Evolutionary conservation across 192 early-diverging fungal species (phyloP), one percentile per base, ranked within the genome.

Genomic region (Obelidium mucronatum): DNA sequence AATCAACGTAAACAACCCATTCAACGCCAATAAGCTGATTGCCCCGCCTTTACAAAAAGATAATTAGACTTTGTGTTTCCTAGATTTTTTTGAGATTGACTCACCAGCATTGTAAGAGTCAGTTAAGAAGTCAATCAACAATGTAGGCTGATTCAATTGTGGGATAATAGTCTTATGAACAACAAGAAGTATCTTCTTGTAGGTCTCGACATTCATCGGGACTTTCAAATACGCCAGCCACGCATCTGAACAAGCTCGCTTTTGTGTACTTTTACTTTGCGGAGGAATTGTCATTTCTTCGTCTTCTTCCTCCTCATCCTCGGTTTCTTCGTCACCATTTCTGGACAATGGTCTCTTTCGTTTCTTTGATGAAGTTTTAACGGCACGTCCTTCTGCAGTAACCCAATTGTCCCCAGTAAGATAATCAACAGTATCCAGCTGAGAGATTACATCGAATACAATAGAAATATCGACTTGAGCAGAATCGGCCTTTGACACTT

Each of bases 1-100:
- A 56, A 99, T 97, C 73, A 99, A 84, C 22, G 97, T 95, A 64
- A 98, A 99, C 24, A 99, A 81, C 34, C 96, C 95, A 79, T 98
- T 97, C 48, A 99, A 85, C 3, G 97, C 96, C 64, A 99, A 82
- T 48, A 99, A 72, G 81, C 95, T 95, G 76, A 95, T 80, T 6
- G 91, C 90, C 3, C 96, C 96, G 74, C 97, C 95, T 87, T 79
- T 35, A 69, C 37, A 24, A 17, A 61, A 75, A 19, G 37, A 24
- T 2, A 22, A 26, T 15, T 33, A n/a, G n/a, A n/a, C n/a, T n/a
- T n/a, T n/a, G n/a, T n/a, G n/a, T n/a, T n/a, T n/a, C n/a, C 59
- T 13, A 4, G 44, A 17, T 26, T 55, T 59, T 39, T 15, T 22
- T 53, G 36, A 8, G 19, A 55, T 44, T 36, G 3, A 42, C 81